phyloP scores from a whole-genome alignment of 495 filamentous ascomycete genomes.

The Penicillium cataractarum region DNA sequence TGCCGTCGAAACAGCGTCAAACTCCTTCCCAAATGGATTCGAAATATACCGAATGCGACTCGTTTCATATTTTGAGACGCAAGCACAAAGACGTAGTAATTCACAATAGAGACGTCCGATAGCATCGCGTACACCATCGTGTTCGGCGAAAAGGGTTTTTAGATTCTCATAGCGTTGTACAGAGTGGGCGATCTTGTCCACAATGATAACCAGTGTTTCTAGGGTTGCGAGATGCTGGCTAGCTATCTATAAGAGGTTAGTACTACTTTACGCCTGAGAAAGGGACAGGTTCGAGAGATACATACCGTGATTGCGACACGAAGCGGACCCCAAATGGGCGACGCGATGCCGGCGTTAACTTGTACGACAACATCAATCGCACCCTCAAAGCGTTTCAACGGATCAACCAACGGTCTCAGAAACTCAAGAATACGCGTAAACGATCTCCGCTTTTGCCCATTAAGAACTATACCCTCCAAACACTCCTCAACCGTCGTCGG shows the following conservation, averaged over 20 bases:
- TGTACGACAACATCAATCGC: background rate
- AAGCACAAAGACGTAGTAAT: background rate
- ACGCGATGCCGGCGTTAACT: background rate
- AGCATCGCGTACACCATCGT: background rate
- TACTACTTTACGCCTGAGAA: no score
- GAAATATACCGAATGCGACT: background rate
- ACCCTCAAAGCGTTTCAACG: background rate
- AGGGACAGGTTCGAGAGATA: no score
- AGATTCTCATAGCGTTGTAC: background rate
- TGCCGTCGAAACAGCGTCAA: background rate
- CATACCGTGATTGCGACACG: background rate
- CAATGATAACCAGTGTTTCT: background rate
- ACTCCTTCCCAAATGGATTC: background rate
- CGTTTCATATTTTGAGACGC: background rate
- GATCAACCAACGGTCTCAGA: background rate
- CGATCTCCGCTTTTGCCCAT: no score
- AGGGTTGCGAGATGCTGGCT: background rate
- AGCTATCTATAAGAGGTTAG: background rate
- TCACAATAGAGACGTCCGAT: background rate
- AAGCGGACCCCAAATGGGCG: constrained; percentile 24
- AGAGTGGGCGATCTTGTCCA: background rate
- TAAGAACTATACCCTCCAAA: no score
- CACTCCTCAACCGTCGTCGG: no score
- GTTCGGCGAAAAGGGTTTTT: background rate
- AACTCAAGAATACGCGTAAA: background rate